These are phyloP conservation scores for Primulina huaijiensis DNA, from an alignment of 257 asterid genomes.

Conservation along the genomic window DNA sequence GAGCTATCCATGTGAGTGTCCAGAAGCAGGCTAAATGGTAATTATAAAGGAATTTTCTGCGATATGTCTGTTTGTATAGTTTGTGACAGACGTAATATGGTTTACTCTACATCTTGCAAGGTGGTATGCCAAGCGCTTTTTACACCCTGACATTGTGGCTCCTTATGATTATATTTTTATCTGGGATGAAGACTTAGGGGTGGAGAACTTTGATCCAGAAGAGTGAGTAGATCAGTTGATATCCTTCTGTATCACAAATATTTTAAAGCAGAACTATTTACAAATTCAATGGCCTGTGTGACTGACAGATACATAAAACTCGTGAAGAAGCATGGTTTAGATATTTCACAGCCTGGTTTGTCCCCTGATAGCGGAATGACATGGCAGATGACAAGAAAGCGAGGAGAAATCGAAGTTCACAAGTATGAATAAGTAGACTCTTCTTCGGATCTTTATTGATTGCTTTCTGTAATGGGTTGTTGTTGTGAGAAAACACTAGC, in stretches of 20 bases:
- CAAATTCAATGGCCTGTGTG: constrained; percentile 7
- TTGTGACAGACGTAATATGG: constrained; percentile 8
- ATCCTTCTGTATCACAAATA: constrained; percentile 5
- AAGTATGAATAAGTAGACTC: constrained; percentile 42
- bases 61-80: neutral
- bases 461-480: neutral
- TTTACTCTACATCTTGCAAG: constrained; percentile 33
- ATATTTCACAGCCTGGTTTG: constrained; percentile 91
- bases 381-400: constrained; percentile 82
- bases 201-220: constrained; percentile 78
- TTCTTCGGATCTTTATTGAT: neutral
- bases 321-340: constrained; percentile 77
- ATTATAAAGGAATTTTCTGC: constrained; percentile 9
- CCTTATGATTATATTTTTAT: constrained; percentile 77
- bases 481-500: neutral
- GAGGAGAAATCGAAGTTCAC: constrained; percentile 80
- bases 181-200: constrained; percentile 96
- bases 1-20: constrained; percentile 76
- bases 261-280: neutral
- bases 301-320: constrained; percentile 60
- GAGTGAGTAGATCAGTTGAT: constrained; percentile 46
- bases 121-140: constrained; percentile 95
- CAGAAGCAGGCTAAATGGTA: constrained; percentile 88
- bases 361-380: constrained; percentile 79
- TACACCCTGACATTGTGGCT: constrained; percentile 86